phyloP scores from a whole-genome alignment of 2,329 filamentous ascomycete genomes.

The Verticillium nubilum region DNA sequence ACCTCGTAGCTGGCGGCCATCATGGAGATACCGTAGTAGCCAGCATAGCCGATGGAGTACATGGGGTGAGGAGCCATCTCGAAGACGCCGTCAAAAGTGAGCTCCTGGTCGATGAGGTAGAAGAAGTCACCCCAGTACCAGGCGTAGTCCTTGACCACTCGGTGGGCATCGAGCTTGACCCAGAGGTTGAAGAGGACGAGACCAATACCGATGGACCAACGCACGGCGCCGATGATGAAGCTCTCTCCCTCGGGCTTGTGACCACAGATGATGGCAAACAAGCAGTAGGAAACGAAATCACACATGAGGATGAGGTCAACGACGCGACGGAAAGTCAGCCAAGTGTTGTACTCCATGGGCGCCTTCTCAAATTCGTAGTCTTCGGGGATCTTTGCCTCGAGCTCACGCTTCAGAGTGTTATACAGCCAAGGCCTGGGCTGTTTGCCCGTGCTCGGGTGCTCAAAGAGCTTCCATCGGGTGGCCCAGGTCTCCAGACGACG shows the following conservation, averaged over 20 bases:
- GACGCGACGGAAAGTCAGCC: conserved; percentile 90
- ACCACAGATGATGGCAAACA: conserved; percentile 88
- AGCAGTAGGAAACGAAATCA: conserved; percentile 94
- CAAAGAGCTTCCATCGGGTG: conserved; percentile 78
- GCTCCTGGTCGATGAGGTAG: conserved; percentile 93
- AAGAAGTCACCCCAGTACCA: conserved; percentile 99
- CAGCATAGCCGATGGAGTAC: conserved; percentile 97
- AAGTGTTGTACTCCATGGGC: conserved; percentile 97
- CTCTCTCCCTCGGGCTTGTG: conserved; percentile 70
- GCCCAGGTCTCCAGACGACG: conserved; percentile 84
- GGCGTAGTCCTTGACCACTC: conserved; percentile 97
- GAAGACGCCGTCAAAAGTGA: conserved; percentile 98
- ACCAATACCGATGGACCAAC: conserved; percentile 73
- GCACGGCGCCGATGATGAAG: conserved; percentile 59
- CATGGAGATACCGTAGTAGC: conserved; percentile 96
- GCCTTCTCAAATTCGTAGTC: conserved; percentile 93
- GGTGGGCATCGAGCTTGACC: conserved; percentile 96
- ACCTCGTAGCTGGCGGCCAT: conserved; percentile 98
- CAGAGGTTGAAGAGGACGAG: conserved; percentile 93
- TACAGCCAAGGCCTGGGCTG: conserved; percentile 82
- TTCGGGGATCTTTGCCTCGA: conserved; percentile 89
- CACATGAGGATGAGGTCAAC: conserved; percentile 98
- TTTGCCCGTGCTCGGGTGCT: conserved; percentile 70
- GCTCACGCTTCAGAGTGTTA: conserved; percentile 76
- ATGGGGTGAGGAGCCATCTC: conserved; percentile 98